These are phyloP conservation scores for Monilinia fructigena DNA, from an alignment of 2,329 filamentous ascomycete genomes.

Conservation along the genomic window DNA sequence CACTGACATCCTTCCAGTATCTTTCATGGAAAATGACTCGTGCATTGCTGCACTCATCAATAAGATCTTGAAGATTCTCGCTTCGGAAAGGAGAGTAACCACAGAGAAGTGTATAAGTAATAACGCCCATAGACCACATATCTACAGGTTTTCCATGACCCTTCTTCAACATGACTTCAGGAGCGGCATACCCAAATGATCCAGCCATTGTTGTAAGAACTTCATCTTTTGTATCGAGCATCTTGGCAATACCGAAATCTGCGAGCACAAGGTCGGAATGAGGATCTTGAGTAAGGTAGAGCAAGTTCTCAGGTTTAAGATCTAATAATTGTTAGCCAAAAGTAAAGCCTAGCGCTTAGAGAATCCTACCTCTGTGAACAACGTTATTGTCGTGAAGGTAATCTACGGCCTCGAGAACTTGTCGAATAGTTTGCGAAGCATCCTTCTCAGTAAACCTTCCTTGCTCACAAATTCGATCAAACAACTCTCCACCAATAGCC, in stretches of 20 bases:
- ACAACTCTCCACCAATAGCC: slow-evolving; percentile 92
- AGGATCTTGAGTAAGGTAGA: slow-evolving; percentile 78
- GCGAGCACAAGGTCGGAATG: slow-evolving; percentile 88
- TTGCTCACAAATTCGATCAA: slow-evolving; percentile 96
- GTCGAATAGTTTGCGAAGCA: slow-evolving; percentile 83
- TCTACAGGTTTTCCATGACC: slow-evolving; percentile 98
- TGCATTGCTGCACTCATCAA: slow-evolving; percentile 85
- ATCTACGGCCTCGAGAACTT: slow-evolving; percentile 88
- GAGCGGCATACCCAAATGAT: slow-evolving; percentile 95
- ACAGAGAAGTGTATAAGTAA: slow-evolving; percentile 96
- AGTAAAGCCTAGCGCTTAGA: background rate
- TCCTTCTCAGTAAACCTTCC: slow-evolving; percentile 99
- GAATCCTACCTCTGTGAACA: slow-evolving; percentile 76
- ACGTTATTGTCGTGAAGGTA: slow-evolving; percentile 95
- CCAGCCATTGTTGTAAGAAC: slow-evolving; percentile 98
- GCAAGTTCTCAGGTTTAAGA: slow-evolving; percentile 94
- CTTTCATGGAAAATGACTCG: slow-evolving; percentile 93
- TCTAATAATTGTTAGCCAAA: slow-evolving; percentile 53
- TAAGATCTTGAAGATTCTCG: slow-evolving; percentile 87
- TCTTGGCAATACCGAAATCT: slow-evolving; percentile 98
- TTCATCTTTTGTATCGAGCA: slow-evolving; percentile 85
- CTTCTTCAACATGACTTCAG: slow-evolving; percentile 96
- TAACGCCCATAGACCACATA: slow-evolving; percentile 99
- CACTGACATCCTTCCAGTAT: slow-evolving; percentile 97
- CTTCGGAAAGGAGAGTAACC: slow-evolving; percentile 98